Percentiles rank a stretch among this genome's conserved stretches.
These are phyloP conservation scores for Fusarium sp. DNA, from an alignment of 2,329 filamentous ascomycete species.

Conservation along the genomic window DNA sequence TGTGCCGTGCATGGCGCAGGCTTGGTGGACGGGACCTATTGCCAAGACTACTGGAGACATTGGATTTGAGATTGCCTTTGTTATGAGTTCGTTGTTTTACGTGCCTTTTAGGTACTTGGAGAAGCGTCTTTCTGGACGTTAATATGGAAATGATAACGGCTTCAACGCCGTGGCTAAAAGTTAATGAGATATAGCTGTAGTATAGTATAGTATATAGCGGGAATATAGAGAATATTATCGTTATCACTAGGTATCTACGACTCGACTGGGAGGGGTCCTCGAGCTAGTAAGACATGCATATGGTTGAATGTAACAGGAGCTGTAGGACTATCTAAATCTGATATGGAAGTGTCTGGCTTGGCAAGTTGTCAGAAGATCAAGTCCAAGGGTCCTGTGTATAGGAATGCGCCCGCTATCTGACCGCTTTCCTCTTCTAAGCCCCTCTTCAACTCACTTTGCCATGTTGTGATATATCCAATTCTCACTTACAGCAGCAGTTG, in stretches of 20 bases:
- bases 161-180: conserved; percentile 14
- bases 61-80: conserved; percentile 73
- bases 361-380: not conserved
- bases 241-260: not conserved
- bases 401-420: not conserved
- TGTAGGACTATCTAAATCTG: not conserved
- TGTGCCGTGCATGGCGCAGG: conserved; percentile 69
- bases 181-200: not conserved
- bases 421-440: not conserved
- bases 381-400: not conserved
- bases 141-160: not conserved
- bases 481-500: not conserved
- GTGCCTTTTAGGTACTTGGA: conserved; percentile 61
- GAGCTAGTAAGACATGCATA: not conserved
- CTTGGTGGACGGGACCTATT: conserved; percentile 71
- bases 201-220: not conserved
- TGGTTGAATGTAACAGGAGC: not conserved
- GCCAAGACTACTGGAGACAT: conserved; percentile 71
- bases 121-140: conserved; percentile 50
- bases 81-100: conserved; percentile 61
- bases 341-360: not conserved
- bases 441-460: not conserved
- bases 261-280: not conserved
- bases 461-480: not conserved
- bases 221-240: not conserved